A percentile compares a stretch with the other conserved stretches of the same genome.
phyloP scores from a whole-genome alignment of 106 monocot species.

The Agapanthus africanus region DNA sequence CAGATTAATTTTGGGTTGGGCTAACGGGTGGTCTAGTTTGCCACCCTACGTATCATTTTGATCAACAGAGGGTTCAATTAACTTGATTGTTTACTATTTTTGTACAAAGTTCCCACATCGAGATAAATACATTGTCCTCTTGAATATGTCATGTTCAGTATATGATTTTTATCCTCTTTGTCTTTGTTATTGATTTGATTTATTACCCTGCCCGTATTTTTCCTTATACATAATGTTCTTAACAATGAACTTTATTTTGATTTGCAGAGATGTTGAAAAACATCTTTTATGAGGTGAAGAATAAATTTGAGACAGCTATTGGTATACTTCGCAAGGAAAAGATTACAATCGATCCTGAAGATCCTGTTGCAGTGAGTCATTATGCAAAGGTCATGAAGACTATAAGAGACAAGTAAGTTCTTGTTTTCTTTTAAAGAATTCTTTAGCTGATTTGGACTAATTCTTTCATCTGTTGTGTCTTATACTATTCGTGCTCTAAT shows the following conservation, averaged over 20 bases:
- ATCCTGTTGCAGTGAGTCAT: slow-evolving; percentile 68
- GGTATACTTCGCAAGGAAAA: slow-evolving; percentile 70
- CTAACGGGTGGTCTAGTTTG: no score
- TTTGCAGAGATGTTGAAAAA: slow-evolving; percentile 78
- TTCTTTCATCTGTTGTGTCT: not conserved
- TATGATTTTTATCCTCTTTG: not conserved
- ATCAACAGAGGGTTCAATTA: no score
- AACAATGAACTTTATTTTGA: slow-evolving; percentile 4
- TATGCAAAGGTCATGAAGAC: slow-evolving; percentile 84
- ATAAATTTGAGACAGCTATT: slow-evolving; percentile 75
- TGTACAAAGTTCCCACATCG: not conserved
- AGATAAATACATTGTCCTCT: not conserved
- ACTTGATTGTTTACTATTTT: not conserved
- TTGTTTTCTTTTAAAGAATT: not conserved
- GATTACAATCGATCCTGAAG: slow-evolving; percentile 88
- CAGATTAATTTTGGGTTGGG: no score
- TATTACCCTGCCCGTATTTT: no score
- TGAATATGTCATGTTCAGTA: not conserved
- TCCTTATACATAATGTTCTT: no score
- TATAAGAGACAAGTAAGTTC: slow-evolving; percentile 78
- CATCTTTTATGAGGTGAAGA: slow-evolving; percentile 94
- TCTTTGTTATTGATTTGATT: not conserved
- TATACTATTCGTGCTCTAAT: not conserved
- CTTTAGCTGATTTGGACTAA: not conserved
- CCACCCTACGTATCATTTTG: no score